A percentile compares a stretch with the other conserved stretches of the same genome.
phyloP scores from a whole-genome alignment of 768 basidiomycete species.

The Porphyrellus cyaneotinctus region DNA sequence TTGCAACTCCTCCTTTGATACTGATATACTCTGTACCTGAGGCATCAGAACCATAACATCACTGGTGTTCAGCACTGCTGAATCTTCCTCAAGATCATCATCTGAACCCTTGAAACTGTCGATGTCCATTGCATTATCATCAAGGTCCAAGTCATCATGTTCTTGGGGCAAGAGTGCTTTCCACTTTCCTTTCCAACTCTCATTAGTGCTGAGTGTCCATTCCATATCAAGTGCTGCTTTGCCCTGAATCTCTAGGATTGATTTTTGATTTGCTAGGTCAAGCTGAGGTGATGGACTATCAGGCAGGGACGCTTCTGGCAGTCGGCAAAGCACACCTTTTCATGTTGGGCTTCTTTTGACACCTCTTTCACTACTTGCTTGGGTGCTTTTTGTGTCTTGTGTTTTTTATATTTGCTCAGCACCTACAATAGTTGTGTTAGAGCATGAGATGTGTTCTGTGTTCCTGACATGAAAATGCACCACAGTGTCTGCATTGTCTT shows the following conservation, averaged over 20 bases:
- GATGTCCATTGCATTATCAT: constrained; percentile 24
- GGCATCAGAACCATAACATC: constrained; percentile 57
- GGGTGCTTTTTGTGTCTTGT: constrained; percentile 78
- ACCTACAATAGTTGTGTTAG: neutral
- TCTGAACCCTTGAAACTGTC: constrained; percentile 33
- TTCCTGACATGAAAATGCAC: constrained; percentile 7
- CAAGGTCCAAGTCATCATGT: constrained; percentile 30
- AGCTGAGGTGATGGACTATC: constrained; percentile 47
- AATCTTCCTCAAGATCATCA: neutral
- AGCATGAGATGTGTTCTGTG: too few relatives aligned
- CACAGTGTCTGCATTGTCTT: constrained; percentile 5
- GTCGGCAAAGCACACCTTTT: constrained; percentile 54
- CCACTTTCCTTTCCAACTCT: constrained; percentile 44
- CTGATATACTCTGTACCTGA: constrained; percentile 52
- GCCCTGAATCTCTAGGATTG: constrained; percentile 67
- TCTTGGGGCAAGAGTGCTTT: constrained; percentile 31
- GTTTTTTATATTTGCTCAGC: constrained; percentile 77
- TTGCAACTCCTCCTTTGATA: constrained; percentile 70
- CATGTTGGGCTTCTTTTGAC: constrained; percentile 81
- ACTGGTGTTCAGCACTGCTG: too few relatives aligned
- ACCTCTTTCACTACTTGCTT: constrained; percentile 88
- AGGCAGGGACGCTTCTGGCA: neutral
- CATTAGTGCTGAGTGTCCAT: constrained; percentile 14
- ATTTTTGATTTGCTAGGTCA: constrained; percentile 87
- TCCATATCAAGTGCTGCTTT: constrained; percentile 39